Evolutionary conservation across 2,329 filamentous ascomycete genomes (phyloP).

Genomic region (Alternaria sp.): DNA sequence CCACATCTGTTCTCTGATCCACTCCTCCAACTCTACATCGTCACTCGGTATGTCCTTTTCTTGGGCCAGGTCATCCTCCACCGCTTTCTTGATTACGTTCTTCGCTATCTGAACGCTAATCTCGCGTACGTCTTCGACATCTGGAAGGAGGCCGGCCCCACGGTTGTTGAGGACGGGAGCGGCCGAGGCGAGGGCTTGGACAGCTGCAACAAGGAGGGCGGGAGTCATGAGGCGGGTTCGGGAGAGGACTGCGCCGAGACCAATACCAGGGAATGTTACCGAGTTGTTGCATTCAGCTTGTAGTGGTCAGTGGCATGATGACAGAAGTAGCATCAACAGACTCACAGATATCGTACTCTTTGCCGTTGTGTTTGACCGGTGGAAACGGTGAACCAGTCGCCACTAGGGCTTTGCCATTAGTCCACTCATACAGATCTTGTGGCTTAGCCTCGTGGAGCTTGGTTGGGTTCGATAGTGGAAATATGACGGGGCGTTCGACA

Average conservation of each 20-base stretch:
- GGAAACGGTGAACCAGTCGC: constrained; percentile 85
- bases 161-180: constrained; percentile 74
- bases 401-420: constrained; percentile 76
- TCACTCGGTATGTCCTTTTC: constrained; percentile 69
- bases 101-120: constrained; percentile 81
- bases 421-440: constrained; percentile 79
- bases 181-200: constrained; percentile 73
- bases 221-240: constrained; percentile 73
- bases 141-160: constrained; percentile 73
- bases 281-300: constrained; percentile 88
- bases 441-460: constrained; percentile 83
- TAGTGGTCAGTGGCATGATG: constrained; percentile 15
- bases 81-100: constrained; percentile 75
- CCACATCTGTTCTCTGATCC: constrained; percentile 85
- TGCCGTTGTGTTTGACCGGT: constrained; percentile 69
- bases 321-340: constrained; percentile 8
- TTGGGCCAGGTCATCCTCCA: constrained; percentile 72
- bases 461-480: constrained; percentile 87
- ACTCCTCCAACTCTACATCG: constrained; percentile 68
- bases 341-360: constrained; percentile 63
- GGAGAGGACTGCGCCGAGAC: constrained; percentile 77
- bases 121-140: constrained; percentile 75
- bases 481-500: constrained; percentile 80
- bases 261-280: constrained; percentile 85
- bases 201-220: constrained; percentile 82